Percentiles rank a stretch among this genome's conserved stretches.
Conservation (phyloP, 768 basidiomycete genomes). For the Gloeopeniophorella convolvens region DNA sequence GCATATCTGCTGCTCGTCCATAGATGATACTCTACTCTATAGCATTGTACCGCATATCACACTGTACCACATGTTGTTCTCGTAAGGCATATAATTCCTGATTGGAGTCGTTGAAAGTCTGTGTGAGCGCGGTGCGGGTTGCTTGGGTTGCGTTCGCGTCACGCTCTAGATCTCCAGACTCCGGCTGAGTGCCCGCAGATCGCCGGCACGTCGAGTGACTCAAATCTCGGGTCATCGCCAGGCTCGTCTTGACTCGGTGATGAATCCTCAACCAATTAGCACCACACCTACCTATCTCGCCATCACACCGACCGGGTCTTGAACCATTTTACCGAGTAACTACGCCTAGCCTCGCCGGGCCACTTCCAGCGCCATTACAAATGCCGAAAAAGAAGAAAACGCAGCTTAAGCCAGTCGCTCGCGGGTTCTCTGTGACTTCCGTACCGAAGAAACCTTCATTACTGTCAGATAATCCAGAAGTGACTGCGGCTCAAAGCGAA, state of each 20-base stretch:
- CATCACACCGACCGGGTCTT: not conserved
- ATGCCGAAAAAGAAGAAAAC: slow-evolving; percentile 88
- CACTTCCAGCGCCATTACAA: not conserved
- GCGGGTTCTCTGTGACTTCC: slow-evolving; percentile 79
- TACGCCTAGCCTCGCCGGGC: slow-evolving; percentile 8
- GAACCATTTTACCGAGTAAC: slow-evolving; percentile 2
- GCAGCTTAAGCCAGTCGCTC: slow-evolving; percentile 63
- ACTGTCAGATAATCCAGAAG: slow-evolving; percentile 27
- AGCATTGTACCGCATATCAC: too few species aligned
- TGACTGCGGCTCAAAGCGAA: slow-evolving; percentile 12
- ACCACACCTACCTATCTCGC: too few species aligned
- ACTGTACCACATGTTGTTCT: slow-evolving; percentile 17
- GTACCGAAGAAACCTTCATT: slow-evolving; percentile 78
- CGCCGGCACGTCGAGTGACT: too few species aligned
- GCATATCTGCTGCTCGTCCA: slow-evolving; percentile 11
- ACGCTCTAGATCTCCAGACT: too few species aligned
- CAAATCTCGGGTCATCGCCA: too few species aligned
- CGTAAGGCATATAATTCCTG: slow-evolving; percentile 22
- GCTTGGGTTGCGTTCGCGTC: too few species aligned
- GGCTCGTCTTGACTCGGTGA: too few species aligned
- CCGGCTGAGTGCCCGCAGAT: too few species aligned
- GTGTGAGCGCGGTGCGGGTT: too few species aligned
- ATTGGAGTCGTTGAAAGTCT: too few species aligned
- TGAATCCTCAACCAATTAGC: too few species aligned
- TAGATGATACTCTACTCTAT: slow-evolving; percentile 19